These are phyloP conservation scores for Tritrichomonas foetus DNA, from an alignment of 208 protist genomes.

Conservation along the genomic window DNA sequence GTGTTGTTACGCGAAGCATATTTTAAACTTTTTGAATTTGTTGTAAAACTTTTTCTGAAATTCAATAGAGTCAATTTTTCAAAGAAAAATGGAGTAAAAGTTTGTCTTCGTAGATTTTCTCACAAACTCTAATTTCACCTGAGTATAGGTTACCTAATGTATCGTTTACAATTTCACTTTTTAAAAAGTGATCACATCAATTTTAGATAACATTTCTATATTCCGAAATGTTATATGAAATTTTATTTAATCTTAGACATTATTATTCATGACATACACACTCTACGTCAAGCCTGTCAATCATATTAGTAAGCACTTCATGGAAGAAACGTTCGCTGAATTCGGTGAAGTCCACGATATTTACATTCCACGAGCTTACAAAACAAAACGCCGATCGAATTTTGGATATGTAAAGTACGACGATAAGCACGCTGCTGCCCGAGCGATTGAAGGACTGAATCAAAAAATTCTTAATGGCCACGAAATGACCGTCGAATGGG, in stretches of 20 bases:
- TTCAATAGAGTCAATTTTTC: background rate
- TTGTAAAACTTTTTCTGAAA: background rate
- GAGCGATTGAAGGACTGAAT: background rate
- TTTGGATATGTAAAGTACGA: conserved; percentile 34
- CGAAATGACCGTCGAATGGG: background rate
- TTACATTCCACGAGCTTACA: background rate
- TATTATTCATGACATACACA: background rate
- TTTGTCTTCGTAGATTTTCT: background rate
- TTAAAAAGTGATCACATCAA: background rate
- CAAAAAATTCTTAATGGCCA: background rate
- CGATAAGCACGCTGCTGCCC: background rate
- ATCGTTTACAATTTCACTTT: background rate
- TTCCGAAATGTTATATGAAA: background rate
- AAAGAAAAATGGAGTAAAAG: background rate
- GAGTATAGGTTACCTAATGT: background rate
- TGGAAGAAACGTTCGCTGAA: background rate
- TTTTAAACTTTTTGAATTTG: background rate
- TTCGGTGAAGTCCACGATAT: background rate
- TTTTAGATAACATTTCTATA: background rate
- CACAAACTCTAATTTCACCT: background rate
- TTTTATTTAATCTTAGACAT: background rate
- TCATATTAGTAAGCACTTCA: background rate
- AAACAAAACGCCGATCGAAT: background rate
- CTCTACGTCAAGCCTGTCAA: background rate
- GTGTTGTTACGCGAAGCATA: background rate